A percentile compares a stretch with the other conserved stretches of the same genome.
Conservation (phyloP, 352 stramenopile genomes). For the Phytophthora ramorum region DNA sequence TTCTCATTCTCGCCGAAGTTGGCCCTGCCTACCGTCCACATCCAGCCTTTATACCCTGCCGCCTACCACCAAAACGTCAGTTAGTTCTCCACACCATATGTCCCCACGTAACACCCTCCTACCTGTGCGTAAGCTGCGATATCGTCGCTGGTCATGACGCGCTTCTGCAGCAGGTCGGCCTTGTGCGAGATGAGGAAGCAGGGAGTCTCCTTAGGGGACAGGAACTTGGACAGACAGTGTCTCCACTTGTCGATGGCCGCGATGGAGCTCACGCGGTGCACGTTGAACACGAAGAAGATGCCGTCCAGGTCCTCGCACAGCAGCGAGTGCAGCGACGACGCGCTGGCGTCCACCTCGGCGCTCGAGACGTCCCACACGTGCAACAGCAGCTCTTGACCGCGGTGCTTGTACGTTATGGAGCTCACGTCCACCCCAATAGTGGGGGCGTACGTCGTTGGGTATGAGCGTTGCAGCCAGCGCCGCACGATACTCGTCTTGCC, state of each 20-base stretch:
- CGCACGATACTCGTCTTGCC: constrained; percentile 86
- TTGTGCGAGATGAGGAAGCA: constrained; percentile 88
- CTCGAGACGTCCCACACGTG: constrained; percentile 85
- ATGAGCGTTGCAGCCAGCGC: constrained; percentile 79
- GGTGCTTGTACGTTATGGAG: constrained; percentile 52
- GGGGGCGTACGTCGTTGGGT: constrained; percentile 68
- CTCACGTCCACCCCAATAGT: constrained; percentile 85
- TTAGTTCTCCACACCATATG: not conserved
- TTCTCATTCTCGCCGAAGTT: constrained; percentile 88
- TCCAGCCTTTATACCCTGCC: constrained; percentile 80
- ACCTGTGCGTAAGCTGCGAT: constrained; percentile 79
- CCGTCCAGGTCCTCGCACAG: constrained; percentile 83
- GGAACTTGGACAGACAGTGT: constrained; percentile 70
- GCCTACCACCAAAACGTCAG: constrained; percentile 33
- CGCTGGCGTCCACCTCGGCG: constrained; percentile 67
- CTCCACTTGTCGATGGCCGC: constrained; percentile 87
- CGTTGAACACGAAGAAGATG: constrained; percentile 91
- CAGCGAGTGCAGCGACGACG: constrained; percentile 71
- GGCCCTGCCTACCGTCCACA: constrained; percentile 82
- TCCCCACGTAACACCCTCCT: not conserved
- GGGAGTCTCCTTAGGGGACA: constrained; percentile 77
- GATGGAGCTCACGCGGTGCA: constrained; percentile 89
- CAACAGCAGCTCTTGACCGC: constrained; percentile 57
- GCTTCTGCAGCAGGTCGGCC: constrained; percentile 83
- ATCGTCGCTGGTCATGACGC: constrained; percentile 88